Evolutionary conservation across 2,329 filamentous ascomycete genomes (phyloP).

Genomic region (Cladobotryum protrusum): DNA sequence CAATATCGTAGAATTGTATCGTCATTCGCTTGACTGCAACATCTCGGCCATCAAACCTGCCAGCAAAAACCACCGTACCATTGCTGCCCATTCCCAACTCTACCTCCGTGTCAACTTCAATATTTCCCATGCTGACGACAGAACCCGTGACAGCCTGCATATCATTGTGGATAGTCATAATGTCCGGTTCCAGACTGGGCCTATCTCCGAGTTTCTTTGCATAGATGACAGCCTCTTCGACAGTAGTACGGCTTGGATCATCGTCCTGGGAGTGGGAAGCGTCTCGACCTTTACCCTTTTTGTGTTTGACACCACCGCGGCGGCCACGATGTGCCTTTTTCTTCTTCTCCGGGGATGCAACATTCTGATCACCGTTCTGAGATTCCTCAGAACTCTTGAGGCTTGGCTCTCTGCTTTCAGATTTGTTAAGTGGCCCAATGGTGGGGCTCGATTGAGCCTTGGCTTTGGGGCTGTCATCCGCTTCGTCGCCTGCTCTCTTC

Average conservation of each 20-base stretch:
- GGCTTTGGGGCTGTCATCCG: not conserved
- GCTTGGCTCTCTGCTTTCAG: not conserved
- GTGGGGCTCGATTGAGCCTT: not conserved
- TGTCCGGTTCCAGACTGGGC: conserved; percentile 53
- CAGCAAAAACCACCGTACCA: conserved; percentile 92
- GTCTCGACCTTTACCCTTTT: conserved; percentile 51
- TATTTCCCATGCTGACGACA: conserved; percentile 55
- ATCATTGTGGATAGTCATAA: conserved; percentile 51
- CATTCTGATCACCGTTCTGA: not conserved
- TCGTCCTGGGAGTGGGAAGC: conserved; percentile 45
- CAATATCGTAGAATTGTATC: conserved; percentile 91
- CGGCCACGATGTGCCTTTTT: conserved; percentile 64
- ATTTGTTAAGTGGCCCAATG: not conserved
- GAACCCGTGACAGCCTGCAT: conserved; percentile 54
- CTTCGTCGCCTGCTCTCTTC: not conserved
- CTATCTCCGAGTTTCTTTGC: conserved; percentile 52
- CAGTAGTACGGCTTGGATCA: conserved; percentile 36
- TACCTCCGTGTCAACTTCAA: conserved; percentile 57
- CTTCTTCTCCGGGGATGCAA: conserved; percentile 44
- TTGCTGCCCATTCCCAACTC: conserved; percentile 79
- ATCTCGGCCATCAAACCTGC: conserved; percentile 86
- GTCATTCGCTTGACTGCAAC: conserved; percentile 97
- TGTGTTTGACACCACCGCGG: conserved; percentile 65
- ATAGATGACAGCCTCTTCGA: conserved; percentile 57
- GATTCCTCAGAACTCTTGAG: not conserved